phyloP scores from a whole-genome alignment of 1,284 basidiomycete genomes.

The Sanghuangporus sanghuang region DNA sequence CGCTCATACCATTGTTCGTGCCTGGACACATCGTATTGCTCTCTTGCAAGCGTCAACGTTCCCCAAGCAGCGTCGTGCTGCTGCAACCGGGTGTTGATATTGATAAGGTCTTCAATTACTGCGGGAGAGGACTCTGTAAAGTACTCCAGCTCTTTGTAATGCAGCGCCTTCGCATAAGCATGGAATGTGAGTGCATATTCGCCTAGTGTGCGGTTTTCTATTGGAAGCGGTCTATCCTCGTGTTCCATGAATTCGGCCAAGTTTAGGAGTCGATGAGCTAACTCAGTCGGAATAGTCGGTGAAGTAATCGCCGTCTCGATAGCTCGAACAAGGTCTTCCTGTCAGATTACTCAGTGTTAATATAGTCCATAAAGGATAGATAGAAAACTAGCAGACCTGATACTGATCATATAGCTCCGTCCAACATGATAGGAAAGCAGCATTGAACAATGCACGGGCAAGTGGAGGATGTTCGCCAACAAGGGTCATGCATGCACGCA shows the following conservation, averaged over 20 bases:
- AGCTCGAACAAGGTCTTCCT: conserved; percentile 92
- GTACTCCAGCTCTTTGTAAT: conserved; percentile 99
- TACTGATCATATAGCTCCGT: conserved; percentile 94
- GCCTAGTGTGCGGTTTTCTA: conserved; percentile 90
- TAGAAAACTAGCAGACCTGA: conserved; percentile 49
- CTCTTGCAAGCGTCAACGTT: conserved; percentile 83
- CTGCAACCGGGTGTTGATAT: conserved; percentile 96
- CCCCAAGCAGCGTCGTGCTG: conserved; percentile 97
- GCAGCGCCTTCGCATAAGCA: conserved; percentile 96
- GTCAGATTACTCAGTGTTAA: not conserved
- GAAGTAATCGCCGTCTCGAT: conserved; percentile 89
- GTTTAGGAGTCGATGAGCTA: conserved; percentile 92
- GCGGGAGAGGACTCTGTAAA: conserved; percentile 81
- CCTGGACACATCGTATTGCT: conserved; percentile 80
- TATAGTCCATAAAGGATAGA: conserved; percentile 1
- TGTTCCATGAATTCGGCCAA: conserved; percentile 99
- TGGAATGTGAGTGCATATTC: conserved; percentile 93
- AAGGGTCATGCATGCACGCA: conserved; percentile 92
- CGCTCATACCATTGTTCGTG: conserved; percentile 99
- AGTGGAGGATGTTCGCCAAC: conserved; percentile 91
- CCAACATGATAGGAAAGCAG: conserved; percentile 98
- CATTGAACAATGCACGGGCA: conserved; percentile 95
- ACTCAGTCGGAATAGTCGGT: conserved; percentile 76
- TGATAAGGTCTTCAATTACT: conserved; percentile 93
- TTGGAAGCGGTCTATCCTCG: conserved; percentile 94